Percentiles rank a stretch among this genome's conserved stretches.
phyloP scores from a whole-genome alignment of 129 eudicot genomes.

The Flaveria linearis region DNA sequence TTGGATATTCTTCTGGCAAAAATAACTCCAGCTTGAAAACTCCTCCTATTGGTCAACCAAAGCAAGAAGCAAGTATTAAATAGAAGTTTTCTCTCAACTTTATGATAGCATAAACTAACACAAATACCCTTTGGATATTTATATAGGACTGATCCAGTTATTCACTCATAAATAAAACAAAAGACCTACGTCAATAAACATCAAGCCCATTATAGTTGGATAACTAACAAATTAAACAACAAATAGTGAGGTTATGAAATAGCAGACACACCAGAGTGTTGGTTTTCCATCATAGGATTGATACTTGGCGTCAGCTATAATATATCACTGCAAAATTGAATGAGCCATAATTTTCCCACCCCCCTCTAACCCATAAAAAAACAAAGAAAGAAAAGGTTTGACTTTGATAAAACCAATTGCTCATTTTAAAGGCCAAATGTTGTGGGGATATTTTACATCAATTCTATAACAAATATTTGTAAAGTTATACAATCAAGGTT shows the following conservation, averaged over 20 bases:
- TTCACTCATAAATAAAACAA: not conserved
- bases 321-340: not conserved
- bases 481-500: not conserved
- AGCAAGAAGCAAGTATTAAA: conserved; percentile 18
- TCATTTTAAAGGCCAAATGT: not conserved
- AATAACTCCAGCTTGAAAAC: conserved; percentile 60
- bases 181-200: not conserved
- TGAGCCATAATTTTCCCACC: conserved; percentile 1
- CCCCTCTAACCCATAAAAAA: not conserved
- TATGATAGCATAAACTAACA: not conserved
- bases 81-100: not conserved
- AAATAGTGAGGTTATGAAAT: not conserved
- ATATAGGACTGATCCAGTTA: not conserved
- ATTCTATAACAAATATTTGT: not conserved
- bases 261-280: conserved; percentile 2
- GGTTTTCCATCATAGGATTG: not conserved
- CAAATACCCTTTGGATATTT: not conserved
- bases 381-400: not conserved
- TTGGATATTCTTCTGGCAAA: conserved; percentile 65
- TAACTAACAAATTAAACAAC: not conserved
- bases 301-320: conserved; percentile 5
- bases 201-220: not conserved
- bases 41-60: conserved; percentile 41
- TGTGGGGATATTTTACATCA: not conserved
- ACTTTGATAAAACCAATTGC: conserved; percentile 20